Percentiles rank a stretch among this genome's conserved stretches.
These are phyloP conservation scores for Rhizophora apiculata DNA, from an alignment of 345 rosid genomes.

Conservation along the genomic window DNA sequence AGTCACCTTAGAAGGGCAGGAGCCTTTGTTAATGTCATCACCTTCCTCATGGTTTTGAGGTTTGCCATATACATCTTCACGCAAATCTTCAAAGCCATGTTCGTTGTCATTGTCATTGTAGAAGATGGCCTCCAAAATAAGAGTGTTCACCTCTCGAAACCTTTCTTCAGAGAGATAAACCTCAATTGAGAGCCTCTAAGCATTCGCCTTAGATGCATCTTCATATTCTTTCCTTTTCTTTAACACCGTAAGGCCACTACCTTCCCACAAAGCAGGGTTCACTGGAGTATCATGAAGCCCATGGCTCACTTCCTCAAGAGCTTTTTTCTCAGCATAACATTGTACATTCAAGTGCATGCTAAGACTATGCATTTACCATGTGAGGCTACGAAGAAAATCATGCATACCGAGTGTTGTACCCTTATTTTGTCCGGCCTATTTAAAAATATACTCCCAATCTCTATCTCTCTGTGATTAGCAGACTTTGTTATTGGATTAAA, in stretches of 20 bases:
- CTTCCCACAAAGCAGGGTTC: constrained; percentile 97
- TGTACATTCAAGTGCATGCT: constrained; percentile 16
- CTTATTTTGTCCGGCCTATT: too few relatives aligned
- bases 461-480: too few relatives aligned
- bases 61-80: constrained; percentile 24
- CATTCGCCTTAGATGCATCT: constrained; percentile 83
- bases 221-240: constrained; percentile 85
- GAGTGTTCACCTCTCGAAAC: constrained; percentile 65
- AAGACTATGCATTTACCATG: not conserved
- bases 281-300: constrained; percentile 87
- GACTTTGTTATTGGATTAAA: too few relatives aligned
- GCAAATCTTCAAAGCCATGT: constrained; percentile 19
- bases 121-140: constrained; percentile 57
- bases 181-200: constrained; percentile 81
- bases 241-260: constrained; percentile 92
- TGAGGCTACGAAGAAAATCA: not conserved
- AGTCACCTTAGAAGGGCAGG: constrained; percentile 36
- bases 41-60: constrained; percentile 13
- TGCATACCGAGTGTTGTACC: not conserved
- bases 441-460: too few relatives aligned
- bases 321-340: constrained; percentile 98
- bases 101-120: constrained; percentile 12
- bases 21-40: constrained; percentile 31
- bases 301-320: constrained; percentile 77
- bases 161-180: constrained; percentile 86